A percentile compares a stretch with the other conserved stretches of the same genome.
phyloP scores from a whole-genome alignment of 257 asterid species.

The Perilla frutescens region DNA sequence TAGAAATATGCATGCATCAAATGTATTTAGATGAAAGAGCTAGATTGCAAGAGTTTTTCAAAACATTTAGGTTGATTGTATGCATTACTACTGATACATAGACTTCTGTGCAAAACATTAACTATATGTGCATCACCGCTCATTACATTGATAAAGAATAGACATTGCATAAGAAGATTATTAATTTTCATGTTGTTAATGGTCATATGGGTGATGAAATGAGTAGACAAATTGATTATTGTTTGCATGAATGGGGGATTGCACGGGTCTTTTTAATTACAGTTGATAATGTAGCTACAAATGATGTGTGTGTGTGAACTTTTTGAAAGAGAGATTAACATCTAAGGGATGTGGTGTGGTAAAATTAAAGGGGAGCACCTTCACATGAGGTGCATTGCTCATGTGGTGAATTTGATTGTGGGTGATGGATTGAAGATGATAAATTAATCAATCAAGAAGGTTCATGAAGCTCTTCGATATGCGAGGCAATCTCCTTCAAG shows the following conservation, averaged over 20 bases:
- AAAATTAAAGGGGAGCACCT: not conserved
- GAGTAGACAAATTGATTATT: not conserved
- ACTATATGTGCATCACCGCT: not conserved
- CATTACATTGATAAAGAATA: constrained; percentile 8
- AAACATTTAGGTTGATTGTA: no score
- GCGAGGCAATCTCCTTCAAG: no score
- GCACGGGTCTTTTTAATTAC: not conserved
- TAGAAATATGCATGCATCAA: no score
- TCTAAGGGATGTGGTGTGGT: not conserved
- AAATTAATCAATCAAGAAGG: no score
- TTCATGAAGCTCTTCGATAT: no score
- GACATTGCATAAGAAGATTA: not conserved
- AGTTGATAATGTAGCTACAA: not conserved
- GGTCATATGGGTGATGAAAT: not conserved
- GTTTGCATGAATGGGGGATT: not conserved
- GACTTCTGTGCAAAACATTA: not conserved
- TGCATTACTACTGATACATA: not conserved
- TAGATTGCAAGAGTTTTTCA: no score
- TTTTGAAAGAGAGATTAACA: not conserved
- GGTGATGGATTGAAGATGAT: no score
- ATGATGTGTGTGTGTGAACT: not conserved
- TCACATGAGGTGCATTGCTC: no score
- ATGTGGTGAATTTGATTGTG: no score
- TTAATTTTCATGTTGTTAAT: not conserved
- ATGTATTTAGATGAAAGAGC: no score